Evolutionary conservation across 352 stramenopile species (phyloP), one percentile per base, ranked within the genome.

Genomic region (Saprolegnia parasitica): DNA sequence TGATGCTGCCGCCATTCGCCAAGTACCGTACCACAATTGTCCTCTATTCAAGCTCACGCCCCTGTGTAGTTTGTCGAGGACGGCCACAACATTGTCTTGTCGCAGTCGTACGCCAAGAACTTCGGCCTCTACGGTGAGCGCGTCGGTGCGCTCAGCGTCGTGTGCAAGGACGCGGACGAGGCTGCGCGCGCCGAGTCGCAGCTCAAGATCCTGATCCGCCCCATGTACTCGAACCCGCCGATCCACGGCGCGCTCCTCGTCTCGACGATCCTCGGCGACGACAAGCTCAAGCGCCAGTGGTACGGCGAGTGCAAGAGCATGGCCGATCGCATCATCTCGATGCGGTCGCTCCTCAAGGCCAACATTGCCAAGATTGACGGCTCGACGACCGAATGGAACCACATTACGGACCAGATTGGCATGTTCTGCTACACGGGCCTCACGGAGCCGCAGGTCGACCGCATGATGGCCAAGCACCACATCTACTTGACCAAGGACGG

Each of bases 41-140:
- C 18, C 9, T 26, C 35, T 64, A 13, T 24, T 1, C 0, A 4
- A 55, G 18, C 32, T 55, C 1, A 63, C 18, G 32, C 60, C 23
- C 6, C 26, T 70, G 26, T 20, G 80, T 35, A 35, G 79, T 99
- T 99, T 81, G 97, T 99, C 6, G 93, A 97, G 65, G 94, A 99
- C 67, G 98, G 98, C 37, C 96, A 99, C 84, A 93, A 98, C 68
- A 87, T 99, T 75, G 78, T 97, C 18, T 78, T 99, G 61, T 93
- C 94, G 42, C 97, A 99, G 87, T 98, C 90, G 74, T 99, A 99
- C 80, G 97, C 97, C 49, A 99, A 99, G 86, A 99, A 99, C 91
- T 99, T 99, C 78, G 98, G 98, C 67, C 88, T 99, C 13, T 99
- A 99, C 82, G 98, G 98, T 64, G 96, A 99, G 77, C 85, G 98